These are phyloP conservation scores for Clonostachys rhizophaga DNA, from an alignment of 2,329 filamentous ascomycete species.

Conservation along the genomic window DNA sequence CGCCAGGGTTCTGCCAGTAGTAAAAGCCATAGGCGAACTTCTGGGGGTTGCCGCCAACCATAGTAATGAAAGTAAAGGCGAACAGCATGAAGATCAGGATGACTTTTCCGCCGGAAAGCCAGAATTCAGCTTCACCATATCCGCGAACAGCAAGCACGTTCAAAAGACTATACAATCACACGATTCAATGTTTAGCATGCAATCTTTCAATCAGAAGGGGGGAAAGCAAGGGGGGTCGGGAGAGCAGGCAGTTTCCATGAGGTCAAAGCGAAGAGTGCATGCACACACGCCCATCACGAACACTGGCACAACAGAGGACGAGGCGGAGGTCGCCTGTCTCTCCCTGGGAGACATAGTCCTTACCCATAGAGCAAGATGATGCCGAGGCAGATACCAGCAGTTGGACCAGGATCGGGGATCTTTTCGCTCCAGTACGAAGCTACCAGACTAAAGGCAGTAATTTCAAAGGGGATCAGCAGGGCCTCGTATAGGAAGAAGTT, in stretches of 20 bases:
- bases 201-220: too few species aligned
- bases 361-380: constrained; percentile 23
- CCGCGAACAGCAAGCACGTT: constrained; percentile 29
- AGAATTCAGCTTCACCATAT: constrained; percentile 35
- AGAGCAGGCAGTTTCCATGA: too few species aligned
- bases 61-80: constrained; percentile 51
- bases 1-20: constrained; percentile 60
- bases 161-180: constrained; percentile 19
- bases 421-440: constrained; percentile 34
- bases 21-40: constrained; percentile 54
- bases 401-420: constrained; percentile 13
- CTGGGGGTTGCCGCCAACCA: constrained; percentile 52
- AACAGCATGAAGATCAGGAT: constrained; percentile 53
- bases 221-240: too few species aligned
- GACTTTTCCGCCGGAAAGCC: constrained; percentile 41
- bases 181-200: too few species aligned
- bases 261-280: too few species aligned
- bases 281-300: too few species aligned
- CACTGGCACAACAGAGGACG: too few species aligned
- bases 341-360: too few species aligned
- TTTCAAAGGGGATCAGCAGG: constrained; percentile 41
- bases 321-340: too few species aligned
- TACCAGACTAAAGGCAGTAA: constrained; percentile 40
- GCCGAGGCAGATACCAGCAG: constrained; percentile 34
- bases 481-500: constrained; percentile 44